Evolutionary conservation across 2,329 filamentous ascomycete species (phyloP), one percentile per base, ranked within the genome.

Genomic region (Rhexocercosporidium sp.): DNA sequence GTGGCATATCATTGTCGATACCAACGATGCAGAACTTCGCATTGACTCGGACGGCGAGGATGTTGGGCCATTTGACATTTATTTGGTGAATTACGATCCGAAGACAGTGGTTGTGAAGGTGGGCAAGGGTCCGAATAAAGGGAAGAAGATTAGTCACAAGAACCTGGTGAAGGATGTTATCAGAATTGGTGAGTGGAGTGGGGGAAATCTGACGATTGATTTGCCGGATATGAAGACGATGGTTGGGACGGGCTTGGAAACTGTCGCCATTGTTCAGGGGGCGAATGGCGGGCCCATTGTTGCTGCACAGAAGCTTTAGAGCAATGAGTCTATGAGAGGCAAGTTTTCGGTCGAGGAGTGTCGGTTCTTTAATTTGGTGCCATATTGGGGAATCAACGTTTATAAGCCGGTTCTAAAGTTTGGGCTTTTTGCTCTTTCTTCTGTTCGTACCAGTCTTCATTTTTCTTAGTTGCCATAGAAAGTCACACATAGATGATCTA

Each of bases 151-250:
- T 20, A 64, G 72, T 27, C 76, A 79, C 49, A 72, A 72, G 44
- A 78, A 79, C 60, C 65, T 75, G 1, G 78, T 79, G 2, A 73
- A 71, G 27, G 73, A 74, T 39, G 64, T 79, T 7, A 69, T 70
- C 56, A 79, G 77, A 72, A 73, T 78, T 66, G 78, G 78, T 8
- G 76, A 79, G 64, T 79, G 77, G 78, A 69, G 31, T 25, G 78
- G 77, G 2, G 77, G 78, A 3, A 73, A 78, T 61, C 46, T 75
- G 8, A 72, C 72, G 1, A 54, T 75, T 5, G 41, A 69, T 9
- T 70, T 78, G 53, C 76, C 77, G 14, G 37, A 67, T 11, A 53
- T 70, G 14, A 66, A 67, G n/a, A 64, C 70, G 3, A 57, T 70
- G 59, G 74, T 71, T 69, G 66, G 67, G 57, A 65, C 70, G 25